Evolutionary conservation across 257 asterid species (phyloP), one percentile per base, ranked within the genome.

Genomic region (Parsonsia alboflavescens): DNA sequence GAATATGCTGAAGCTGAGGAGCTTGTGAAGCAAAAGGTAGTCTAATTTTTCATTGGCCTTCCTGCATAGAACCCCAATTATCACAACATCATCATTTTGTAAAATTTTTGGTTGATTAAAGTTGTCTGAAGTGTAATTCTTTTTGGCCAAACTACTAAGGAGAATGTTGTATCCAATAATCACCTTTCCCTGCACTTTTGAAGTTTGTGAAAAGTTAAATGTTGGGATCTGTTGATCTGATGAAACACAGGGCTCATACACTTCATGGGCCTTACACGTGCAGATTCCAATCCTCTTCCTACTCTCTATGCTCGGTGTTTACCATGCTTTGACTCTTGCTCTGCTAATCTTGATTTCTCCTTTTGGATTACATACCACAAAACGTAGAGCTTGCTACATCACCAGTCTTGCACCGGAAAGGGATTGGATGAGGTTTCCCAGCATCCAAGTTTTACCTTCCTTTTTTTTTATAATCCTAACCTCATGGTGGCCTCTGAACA

Each of bases 1-100:
- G 99, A 95, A 82, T 91, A 77, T 83, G 86, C 77, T 26, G 99
- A 95, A 87, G 99, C 98, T 16, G 98, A 93, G 85, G 98, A 87
- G 86, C 98, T 93, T 80, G 97, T 93, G 58, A 93, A 91, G 80
- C 91, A 89, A 83, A 87, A 92, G 92, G 98, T 92, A 75, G 42
- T 70, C 21, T 33, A 46, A 15, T 45, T 41, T 48, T 22, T 33
- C 39, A 24, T 57, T 44, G 15, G 17, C 30, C n/a, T 13, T 48
- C 13, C n/a, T 19, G 7, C 0, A 41, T 50, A 17, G 28, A 33
- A 63, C 65, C 17, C 22, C 68, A 75, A 15, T 39, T 30, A 39
- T 16, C 64, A 44, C 6, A 54, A 33, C 26, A 66, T 52, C 21
- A 26, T 19, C 66, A 59, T 59, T 21, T 6, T 19, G 10, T 19